A percentile compares a stretch with the other conserved stretches of the same genome.
Evolutionary conservation across 129 eudicot genomes (phyloP).

Genomic region (Pulicaria dysenterica): DNA sequence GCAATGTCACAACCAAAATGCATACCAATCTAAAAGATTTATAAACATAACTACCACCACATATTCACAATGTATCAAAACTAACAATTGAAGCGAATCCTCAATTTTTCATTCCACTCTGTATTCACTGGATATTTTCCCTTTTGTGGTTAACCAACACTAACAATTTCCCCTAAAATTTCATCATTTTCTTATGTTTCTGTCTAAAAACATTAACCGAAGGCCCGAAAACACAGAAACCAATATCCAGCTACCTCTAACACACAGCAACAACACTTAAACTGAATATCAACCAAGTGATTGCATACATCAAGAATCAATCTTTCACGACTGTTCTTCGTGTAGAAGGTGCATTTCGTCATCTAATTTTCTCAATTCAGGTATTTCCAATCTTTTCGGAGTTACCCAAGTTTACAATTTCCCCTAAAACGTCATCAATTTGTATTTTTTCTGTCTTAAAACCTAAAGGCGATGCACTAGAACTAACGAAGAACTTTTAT

Average conservation of each 20-base stretch:
- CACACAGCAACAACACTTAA: no score
- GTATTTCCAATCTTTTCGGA: background rate
- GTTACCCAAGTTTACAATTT: background rate
- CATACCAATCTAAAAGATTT: constrained; percentile 2
- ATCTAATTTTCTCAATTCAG: background rate
- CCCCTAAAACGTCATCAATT: constrained; percentile 14
- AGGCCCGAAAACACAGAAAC: no score
- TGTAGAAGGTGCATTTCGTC: background rate
- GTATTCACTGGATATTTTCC: background rate
- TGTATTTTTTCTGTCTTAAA: background rate
- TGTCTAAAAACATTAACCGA: no score
- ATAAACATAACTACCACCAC: background rate
- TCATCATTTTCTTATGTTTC: background rate
- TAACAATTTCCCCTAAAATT: background rate
- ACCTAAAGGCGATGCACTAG: background rate
- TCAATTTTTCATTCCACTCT: background rate
- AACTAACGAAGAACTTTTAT: background rate
- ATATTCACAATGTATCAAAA: background rate
- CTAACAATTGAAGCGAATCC: background rate
- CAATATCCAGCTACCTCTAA: no score
- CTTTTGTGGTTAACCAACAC: background rate
- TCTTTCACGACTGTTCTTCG: background rate
- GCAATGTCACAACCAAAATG: background rate
- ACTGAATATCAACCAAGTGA: no score
- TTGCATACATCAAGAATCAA: constrained; percentile 4